These are phyloP conservation scores for Xylaria acuta DNA, from an alignment of 495 filamentous ascomycete species.

Conservation along the genomic window DNA sequence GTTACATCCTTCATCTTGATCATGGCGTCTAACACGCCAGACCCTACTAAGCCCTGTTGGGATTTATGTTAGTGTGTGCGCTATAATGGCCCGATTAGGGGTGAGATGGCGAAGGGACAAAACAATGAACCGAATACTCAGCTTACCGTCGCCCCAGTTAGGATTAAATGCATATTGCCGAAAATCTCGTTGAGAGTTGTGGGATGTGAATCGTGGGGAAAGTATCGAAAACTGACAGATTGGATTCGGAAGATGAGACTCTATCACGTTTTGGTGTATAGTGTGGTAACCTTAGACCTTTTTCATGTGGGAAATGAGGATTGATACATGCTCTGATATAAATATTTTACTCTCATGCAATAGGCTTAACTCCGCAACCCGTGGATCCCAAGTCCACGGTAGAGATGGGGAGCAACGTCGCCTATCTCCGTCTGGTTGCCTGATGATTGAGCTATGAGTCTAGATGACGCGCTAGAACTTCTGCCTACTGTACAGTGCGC, in stretches of 20 bases:
- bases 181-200: background rate
- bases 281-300: background rate
- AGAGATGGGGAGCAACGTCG: background rate
- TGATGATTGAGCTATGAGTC: background rate
- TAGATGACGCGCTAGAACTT: background rate
- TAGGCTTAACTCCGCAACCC: slow-evolving; percentile 11
- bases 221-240: background rate
- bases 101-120: background rate
- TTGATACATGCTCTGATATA: background rate
- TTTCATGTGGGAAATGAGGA: background rate
- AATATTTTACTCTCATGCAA: too few relatives aligned
- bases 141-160: slow-evolving; percentile 69
- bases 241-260: background rate
- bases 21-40: slow-evolving; percentile 67
- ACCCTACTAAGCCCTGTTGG: slow-evolving; percentile 66
- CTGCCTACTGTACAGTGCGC: background rate
- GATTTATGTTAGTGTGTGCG: background rate
- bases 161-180: slow-evolving; percentile 69
- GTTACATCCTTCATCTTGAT: slow-evolving; percentile 61
- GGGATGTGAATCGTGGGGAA: background rate
- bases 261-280: background rate
- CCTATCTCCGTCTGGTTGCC: slow-evolving; percentile 11
- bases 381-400: background rate
- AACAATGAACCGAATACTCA: background rate
- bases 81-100: background rate